phyloP scores from a whole-genome alignment of 2,329 filamentous ascomycete species.

The Pseudogymnoascus sp. region DNA sequence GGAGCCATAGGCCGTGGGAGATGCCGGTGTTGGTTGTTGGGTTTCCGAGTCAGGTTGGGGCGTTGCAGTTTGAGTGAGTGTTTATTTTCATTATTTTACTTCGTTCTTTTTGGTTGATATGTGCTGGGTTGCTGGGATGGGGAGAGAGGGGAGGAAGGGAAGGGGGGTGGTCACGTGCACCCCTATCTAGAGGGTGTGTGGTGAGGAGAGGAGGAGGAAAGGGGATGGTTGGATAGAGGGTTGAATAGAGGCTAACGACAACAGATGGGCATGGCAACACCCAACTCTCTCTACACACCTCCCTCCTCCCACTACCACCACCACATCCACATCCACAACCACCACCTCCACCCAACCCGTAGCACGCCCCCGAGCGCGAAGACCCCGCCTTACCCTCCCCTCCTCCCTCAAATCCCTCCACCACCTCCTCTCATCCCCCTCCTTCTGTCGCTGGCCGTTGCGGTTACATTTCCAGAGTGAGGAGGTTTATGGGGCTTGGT shows the following conservation, averaged over 20 bases:
- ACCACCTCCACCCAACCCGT: slow-evolving; percentile 48
- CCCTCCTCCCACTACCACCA: slow-evolving; percentile 54
- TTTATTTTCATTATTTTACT: not conserved
- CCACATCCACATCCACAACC: slow-evolving; percentile 40
- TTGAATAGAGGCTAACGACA: not conserved
- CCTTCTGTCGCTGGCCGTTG: slow-evolving; percentile 79
- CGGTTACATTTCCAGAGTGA: slow-evolving; percentile 69
- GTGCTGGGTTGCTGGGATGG: not conserved
- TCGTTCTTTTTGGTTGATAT: not conserved
- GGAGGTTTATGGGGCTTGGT: slow-evolving; percentile 67
- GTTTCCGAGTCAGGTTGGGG: slow-evolving; percentile 80
- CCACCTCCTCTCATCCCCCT: slow-evolving; percentile 68
- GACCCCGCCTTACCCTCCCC: slow-evolving; percentile 52
- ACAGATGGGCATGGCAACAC: slow-evolving; percentile 87
- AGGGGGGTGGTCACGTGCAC: slow-evolving; percentile 13
- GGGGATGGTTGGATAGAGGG: not conserved
- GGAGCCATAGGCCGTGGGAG: slow-evolving; percentile 75
- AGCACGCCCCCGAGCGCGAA: slow-evolving; percentile 42
- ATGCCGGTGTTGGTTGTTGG: slow-evolving; percentile 83
- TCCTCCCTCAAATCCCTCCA: slow-evolving; percentile 76
- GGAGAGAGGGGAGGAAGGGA: no score
- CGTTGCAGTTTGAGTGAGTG: slow-evolving; percentile 84
- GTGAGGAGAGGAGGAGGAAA: not conserved
- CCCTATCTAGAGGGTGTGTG: not conserved
- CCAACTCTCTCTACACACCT: slow-evolving; percentile 77